A percentile compares a stretch with the other conserved stretches of the same genome.
These are phyloP conservation scores for Euphorbia tirucalli DNA, from an alignment of 345 rosid genomes.

Conservation along the genomic window DNA sequence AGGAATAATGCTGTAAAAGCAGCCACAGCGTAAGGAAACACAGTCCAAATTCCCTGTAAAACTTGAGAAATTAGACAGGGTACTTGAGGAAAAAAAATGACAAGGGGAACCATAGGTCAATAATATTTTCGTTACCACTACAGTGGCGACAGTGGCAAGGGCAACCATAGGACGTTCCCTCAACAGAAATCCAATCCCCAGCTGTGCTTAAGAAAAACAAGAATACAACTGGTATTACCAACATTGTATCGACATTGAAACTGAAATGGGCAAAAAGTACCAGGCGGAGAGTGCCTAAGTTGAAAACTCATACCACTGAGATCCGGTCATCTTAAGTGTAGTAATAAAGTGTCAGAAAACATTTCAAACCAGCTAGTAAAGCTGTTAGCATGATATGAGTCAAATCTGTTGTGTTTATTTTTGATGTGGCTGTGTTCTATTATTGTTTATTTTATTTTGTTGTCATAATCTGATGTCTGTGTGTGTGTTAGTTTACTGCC, in stretches of 20 bases:
- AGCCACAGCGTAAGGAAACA: constrained; percentile 70
- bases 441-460: no score
- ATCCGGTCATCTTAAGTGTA: not conserved
- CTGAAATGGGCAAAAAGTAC: not conserved
- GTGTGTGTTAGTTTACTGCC: no score
- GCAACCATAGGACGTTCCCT: constrained; percentile 75
- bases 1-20: constrained; percentile 65
- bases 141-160: constrained; percentile 75
- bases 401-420: no score
- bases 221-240: constrained; percentile 2
- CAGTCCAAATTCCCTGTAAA: constrained; percentile 79
- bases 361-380: not conserved
- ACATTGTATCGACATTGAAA: not conserved
- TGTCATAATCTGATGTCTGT: not conserved
- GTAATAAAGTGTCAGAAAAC: not conserved
- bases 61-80: constrained; percentile 14
- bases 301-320: not conserved
- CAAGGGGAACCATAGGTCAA: not conserved
- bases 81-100: not conserved
- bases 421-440: no score
- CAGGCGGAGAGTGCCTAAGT: not conserved
- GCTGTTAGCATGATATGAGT: not conserved
- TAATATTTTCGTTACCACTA: constrained; percentile 48
- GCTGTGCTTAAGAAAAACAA: constrained; percentile 38
- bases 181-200: constrained; percentile 65